Evolutionary conservation across 1,139 yeast genomes (phyloP), one percentile per base, ranked within the genome.

Genomic region (Zygosaccharomyces pseudobailii): DNA sequence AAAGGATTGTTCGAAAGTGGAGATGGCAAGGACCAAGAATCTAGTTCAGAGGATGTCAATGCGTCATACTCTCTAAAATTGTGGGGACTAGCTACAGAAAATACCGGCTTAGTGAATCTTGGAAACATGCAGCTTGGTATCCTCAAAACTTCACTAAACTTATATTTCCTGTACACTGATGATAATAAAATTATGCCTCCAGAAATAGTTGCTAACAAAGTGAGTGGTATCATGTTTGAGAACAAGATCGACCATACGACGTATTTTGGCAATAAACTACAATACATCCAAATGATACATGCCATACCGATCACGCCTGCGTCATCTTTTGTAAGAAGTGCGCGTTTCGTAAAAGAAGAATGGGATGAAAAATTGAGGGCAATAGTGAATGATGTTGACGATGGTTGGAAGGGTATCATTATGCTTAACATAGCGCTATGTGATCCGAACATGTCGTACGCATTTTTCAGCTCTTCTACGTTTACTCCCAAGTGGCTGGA

Each of bases 271-370:
- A 74, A 74, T 57, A 74, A 79, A 47, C 62, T 73, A 36, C 92
- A 90, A 66, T 92, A 85, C 66, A 89, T 92, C 46, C 97, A 90
- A 61, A 96, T 97, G 63, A 90, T 92, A 53, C 97, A 92, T 65
- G 92, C 94, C 84, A 74, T 92, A 50, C 96, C 98, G 22, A 72
- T 87, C 41, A 88, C 96, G 0, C 92, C 97, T 0, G 80, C 87
- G 13, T 84, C 96, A 13, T 82, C 94, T 0, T 81, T 76, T 53
- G 75, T 89, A 37, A 78, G 97, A 65, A 72, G 75, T 5, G 78
- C 89, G 1, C 67, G 72, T 1, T 92, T 81, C 67, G 95, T 84
- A 17, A 60, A 72, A 55, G 81, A 89, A 68, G 97, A 92, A 70
- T 92, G 96, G 97, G 71, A 71, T 9, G 70, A 73, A 43, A 75